phyloP scores from a whole-genome alignment of 2,329 filamentous ascomycete genomes.

The Onygenales sp. region DNA sequence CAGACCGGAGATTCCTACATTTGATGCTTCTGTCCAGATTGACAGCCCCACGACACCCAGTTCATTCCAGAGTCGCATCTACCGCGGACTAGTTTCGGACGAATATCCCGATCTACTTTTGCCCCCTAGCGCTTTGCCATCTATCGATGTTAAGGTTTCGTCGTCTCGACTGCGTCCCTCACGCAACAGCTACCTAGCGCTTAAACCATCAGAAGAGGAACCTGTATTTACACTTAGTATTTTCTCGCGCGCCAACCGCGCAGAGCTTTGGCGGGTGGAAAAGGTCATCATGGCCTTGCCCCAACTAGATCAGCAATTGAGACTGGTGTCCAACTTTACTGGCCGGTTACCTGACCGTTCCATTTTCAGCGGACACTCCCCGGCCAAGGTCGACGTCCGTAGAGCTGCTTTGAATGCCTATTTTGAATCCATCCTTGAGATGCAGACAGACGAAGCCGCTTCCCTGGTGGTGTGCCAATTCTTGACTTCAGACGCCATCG shows the following conservation, averaged over 20 bases:
- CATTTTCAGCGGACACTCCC: constrained; percentile 85
- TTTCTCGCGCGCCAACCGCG: constrained; percentile 58
- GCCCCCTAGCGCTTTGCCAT: constrained; percentile 78
- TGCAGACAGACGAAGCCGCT: constrained; percentile 64
- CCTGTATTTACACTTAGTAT: constrained; percentile 88
- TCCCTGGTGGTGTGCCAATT: constrained; percentile 81
- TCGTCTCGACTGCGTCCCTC: constrained; percentile 94
- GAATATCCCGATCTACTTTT: constrained; percentile 80
- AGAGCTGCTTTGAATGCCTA: constrained; percentile 73
- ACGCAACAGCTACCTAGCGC: constrained; percentile 68
- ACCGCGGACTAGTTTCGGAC: constrained; percentile 69
- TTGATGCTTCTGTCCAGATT: constrained; percentile 24
- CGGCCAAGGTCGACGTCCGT: constrained; percentile 83
- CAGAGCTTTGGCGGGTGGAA: constrained; percentile 87
- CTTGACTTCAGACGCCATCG: constrained; percentile 59
- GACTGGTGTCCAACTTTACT: constrained; percentile 57
- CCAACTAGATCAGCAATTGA: constrained; percentile 73
- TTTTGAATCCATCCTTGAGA: constrained; percentile 75
- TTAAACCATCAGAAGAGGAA: constrained; percentile 77
- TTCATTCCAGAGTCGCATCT: constrained; percentile 47
- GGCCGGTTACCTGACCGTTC: constrained; percentile 67
- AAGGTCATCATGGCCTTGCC: constrained; percentile 76
- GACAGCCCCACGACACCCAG: constrained; percentile 23
- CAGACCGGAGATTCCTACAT: constrained; percentile 22
- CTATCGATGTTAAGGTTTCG: constrained; percentile 75